Base-by-base conservation (phyloP, 2,329 filamentous ascomycete genomes). In the Hypoxylon sp. region DNA sequence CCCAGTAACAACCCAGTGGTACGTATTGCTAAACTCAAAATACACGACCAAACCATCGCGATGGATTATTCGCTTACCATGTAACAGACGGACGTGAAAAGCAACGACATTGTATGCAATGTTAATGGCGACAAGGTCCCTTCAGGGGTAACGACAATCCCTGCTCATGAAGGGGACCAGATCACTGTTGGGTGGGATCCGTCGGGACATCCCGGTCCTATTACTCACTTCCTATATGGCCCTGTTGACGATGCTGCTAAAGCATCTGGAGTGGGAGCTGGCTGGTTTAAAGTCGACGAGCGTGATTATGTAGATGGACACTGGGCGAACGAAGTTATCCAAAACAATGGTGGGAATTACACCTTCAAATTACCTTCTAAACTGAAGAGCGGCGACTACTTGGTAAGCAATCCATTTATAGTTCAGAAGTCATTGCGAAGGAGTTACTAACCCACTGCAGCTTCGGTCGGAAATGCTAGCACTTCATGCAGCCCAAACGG, bases 161-260 rank as follows among this genome's bases (percentile, higher is more conserved):
- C 75, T 17, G 79, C 77, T 17, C 75, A 73, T 11, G 78, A 73
- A 19, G 79, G 77, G 22, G 78, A 79, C 66, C 73, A 69, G 26
- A 80, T 81, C 60, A 79, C 75, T 17, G 80, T 82, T 29, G 76
- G 78, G 51, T 81, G 80, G 80, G 80, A 81, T 56, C 63, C 69
- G 9, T 83, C 80, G 14, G 68, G 70, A 10, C 80, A 81, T 61
- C 80, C 79, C 13, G 79, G 80, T 4, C 80, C 80, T 6, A 81
- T 82, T 61, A 78, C 78, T 10, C 75, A 76, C 59, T 73, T 76
- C 63, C 65, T 76, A 14, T 76, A 73, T 58, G 74, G 74, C 39
- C 80, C 84, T 52, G 80, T 85, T 54, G 80, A 82, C 66, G 89
- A 90, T 72, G 92, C 92, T 9, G 91, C 94, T 79, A 90, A 92